Percentiles rank a stretch among this genome's conserved stretches.
phyloP scores from a whole-genome alignment of 2,329 filamentous ascomycete species.

The Fusarium papillatum region DNA sequence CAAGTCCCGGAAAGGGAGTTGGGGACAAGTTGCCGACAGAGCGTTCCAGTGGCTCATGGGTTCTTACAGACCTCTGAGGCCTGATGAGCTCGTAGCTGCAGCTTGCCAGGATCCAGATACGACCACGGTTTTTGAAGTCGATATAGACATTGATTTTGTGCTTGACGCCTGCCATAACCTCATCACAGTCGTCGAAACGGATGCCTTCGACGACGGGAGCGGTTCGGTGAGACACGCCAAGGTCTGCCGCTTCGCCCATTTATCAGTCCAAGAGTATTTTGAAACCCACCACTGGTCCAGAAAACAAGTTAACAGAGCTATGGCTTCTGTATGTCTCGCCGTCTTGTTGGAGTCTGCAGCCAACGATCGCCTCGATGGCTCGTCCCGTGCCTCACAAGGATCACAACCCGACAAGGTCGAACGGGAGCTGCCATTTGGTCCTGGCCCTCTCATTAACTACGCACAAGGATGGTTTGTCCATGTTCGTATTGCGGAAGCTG shows the following conservation, averaged over 20 bases:
- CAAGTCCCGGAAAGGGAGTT: not conserved
- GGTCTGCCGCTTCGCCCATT: slow-evolving; percentile 4
- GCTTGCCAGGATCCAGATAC: not conserved
- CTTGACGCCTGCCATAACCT: slow-evolving; percentile 7
- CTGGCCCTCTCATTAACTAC: not conserved
- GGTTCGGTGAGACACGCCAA: not conserved
- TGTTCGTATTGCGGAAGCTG: not conserved
- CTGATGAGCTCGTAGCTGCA: slow-evolving; percentile 6
- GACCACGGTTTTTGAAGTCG: not conserved
- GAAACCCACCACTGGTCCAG: slow-evolving; percentile 2
- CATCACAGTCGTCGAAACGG: not conserved
- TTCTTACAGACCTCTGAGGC: slow-evolving; percentile 4
- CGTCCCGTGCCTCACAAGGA: no score
- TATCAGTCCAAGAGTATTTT: slow-evolving; percentile 8
- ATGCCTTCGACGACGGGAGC: not conserved
- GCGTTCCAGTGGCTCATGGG: slow-evolving; percentile 7
- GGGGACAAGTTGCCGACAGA: not conserved
- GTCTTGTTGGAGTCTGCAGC: not conserved
- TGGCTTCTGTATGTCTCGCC: not conserved
- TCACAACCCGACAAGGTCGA: not conserved
- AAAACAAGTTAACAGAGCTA: not conserved
- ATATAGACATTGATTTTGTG: slow-evolving; percentile 12
- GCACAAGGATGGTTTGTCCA: not conserved
- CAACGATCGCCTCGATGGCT: not conserved
- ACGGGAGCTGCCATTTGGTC: not conserved